Conservation (phyloP, 768 basidiomycete species). For the Russula sp. region DNA sequence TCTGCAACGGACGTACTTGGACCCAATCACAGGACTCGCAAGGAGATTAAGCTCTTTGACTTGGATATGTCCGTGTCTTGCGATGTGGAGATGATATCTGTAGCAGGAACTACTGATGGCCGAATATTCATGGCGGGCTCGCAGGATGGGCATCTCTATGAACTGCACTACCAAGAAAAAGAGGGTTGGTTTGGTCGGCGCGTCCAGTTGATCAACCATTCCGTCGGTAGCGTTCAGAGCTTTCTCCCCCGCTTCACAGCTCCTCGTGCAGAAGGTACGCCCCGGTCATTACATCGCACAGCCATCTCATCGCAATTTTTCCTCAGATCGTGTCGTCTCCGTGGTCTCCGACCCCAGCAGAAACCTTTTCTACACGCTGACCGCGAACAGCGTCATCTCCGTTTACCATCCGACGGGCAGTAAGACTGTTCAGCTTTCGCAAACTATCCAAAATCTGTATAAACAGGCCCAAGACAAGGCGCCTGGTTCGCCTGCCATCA, state of each 20-base stretch:
- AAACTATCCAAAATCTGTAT: conserved; percentile 67
- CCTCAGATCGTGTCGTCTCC: conserved; percentile 62
- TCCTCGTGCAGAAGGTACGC: conserved; percentile 59
- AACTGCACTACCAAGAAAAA: conserved; percentile 84
- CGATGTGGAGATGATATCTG: conserved; percentile 81
- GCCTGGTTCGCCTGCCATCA: conserved; percentile 67
- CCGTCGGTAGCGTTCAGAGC: conserved; percentile 71
- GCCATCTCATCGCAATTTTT: neutral
- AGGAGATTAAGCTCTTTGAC: conserved; percentile 83
- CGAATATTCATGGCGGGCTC: conserved; percentile 87
- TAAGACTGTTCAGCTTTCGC: conserved; percentile 63
- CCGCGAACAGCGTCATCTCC: conserved; percentile 57
- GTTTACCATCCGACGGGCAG: conserved; percentile 60
- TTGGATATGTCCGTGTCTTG: conserved; percentile 77
- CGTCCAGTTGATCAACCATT: conserved; percentile 82
- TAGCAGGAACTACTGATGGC: conserved; percentile 72
- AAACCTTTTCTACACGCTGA: conserved; percentile 74
- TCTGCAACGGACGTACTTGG: conserved; percentile 45
- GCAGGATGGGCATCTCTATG: conserved; percentile 85
- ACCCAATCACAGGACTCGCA: conserved; percentile 38
- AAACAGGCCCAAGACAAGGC: conserved; percentile 77
- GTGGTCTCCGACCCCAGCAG: conserved; percentile 63
- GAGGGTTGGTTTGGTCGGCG: conserved; percentile 92
- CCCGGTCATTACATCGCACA: neutral
- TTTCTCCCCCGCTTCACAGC: conserved; percentile 71